phyloP scores from a whole-genome alignment of 192 early-diverging fungal species.

The Umbelopsis sp. region DNA sequence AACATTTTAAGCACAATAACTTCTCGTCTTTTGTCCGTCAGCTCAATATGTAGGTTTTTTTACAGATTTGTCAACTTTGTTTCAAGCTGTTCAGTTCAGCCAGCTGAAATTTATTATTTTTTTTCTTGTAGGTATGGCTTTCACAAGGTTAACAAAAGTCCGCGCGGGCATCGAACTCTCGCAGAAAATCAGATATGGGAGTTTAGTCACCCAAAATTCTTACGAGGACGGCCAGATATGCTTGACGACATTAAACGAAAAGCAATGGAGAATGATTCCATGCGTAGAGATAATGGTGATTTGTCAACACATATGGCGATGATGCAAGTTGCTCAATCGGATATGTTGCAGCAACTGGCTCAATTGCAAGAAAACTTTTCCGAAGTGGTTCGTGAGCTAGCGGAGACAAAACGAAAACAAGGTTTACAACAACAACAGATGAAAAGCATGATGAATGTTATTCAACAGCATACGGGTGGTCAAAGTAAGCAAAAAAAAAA shows the following conservation, averaged over 20 bases:
- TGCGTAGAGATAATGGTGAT: constrained; percentile 74
- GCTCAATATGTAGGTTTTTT: constrained; percentile 69
- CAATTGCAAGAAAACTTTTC: constrained; percentile 73
- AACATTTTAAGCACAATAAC: constrained; percentile 95
- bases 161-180: constrained; percentile 78
- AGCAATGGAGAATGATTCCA: constrained; percentile 79
- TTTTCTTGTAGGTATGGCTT: constrained; percentile 70
- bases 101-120: constrained; percentile 11
- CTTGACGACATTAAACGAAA: constrained; percentile 93
- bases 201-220: constrained; percentile 83
- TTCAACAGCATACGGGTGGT: constrained; percentile 42
- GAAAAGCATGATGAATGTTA: constrained; percentile 65
- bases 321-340: constrained; percentile 75
- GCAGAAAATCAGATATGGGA: constrained; percentile 94
- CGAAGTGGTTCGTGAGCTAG: constrained; percentile 71
- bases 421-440: constrained; percentile 65
- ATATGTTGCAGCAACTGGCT: constrained; percentile 69
- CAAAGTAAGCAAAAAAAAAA: neutral
- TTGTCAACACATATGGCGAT: constrained; percentile 74
- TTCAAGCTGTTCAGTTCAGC: neutral
- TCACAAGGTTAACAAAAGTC: constrained; percentile 92
- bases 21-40: constrained; percentile 89
- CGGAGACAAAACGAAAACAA: constrained; percentile 69
- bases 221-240: constrained; percentile 73
- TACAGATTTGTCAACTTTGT: neutral